These are phyloP conservation scores for Chamaecyparis obtusa DNA, from an alignment of 75 land plant genomes.

Conservation along the genomic window DNA sequence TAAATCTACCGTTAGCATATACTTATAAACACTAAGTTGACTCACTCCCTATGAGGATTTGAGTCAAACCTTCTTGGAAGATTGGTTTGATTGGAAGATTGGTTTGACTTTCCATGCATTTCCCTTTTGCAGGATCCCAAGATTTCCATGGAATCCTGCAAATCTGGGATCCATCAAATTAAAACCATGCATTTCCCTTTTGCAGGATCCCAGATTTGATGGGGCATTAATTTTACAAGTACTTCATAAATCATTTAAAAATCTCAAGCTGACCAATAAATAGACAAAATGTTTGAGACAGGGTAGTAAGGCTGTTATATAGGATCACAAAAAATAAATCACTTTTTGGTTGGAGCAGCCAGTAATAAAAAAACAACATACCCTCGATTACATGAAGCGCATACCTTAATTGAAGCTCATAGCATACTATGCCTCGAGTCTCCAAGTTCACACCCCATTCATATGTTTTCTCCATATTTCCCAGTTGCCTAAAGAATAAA, in stretches of 20 bases:
- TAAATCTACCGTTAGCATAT: not conserved
- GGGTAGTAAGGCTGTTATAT: not conserved
- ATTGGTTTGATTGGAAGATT: not conserved
- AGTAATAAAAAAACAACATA: not conserved
- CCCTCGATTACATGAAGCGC: not conserved
- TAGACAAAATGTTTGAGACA: not conserved
- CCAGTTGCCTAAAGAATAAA: slow-evolving; percentile 1
- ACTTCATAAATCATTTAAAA: not conserved
- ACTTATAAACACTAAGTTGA: not conserved
- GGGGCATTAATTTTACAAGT: not conserved
- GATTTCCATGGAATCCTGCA: too few species aligned
- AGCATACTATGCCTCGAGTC: not conserved
- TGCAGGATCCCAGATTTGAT: not conserved
- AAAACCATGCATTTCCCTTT: not conserved
- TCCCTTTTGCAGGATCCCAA: not conserved
- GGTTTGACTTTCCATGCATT: too few species aligned
- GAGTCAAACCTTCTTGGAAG: not conserved
- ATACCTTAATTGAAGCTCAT: not conserved
- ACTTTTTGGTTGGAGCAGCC: not conserved
- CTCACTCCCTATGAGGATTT: not conserved
- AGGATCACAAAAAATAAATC: not conserved
- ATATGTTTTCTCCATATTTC: not conserved
- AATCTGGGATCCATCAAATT: too few species aligned
- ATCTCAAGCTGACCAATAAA: not conserved
- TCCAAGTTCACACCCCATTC: not conserved